phyloP scores from a whole-genome alignment of 1,139 yeast species.

The Yamadazyma atlantica region DNA sequence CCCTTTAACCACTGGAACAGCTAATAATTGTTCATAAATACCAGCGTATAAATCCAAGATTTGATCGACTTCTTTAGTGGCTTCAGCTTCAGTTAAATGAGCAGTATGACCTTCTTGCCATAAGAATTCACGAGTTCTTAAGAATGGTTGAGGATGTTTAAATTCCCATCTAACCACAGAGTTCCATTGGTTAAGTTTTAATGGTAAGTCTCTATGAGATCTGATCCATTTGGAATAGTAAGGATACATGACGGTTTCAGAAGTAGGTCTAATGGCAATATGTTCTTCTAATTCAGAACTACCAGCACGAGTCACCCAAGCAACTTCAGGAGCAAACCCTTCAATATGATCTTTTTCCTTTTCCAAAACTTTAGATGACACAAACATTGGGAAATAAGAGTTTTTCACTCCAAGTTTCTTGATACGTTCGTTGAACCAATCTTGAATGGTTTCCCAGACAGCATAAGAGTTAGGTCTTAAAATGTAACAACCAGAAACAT shows the following conservation, averaged over 20 bases:
- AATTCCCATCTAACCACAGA: slow-evolving; percentile 99
- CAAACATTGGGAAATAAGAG: slow-evolving; percentile 98
- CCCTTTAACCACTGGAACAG: slow-evolving; percentile 97
- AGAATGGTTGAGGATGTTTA: slow-evolving; percentile 98
- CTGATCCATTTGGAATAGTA: slow-evolving; percentile 99
- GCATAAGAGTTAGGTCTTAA: slow-evolving; percentile 94
- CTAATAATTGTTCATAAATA: slow-evolving; percentile 86
- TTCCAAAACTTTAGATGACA: slow-evolving; percentile 86
- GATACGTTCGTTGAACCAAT: slow-evolving; percentile 78
- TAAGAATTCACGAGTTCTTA: slow-evolving; percentile 97
- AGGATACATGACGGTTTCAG: slow-evolving; percentile 99
- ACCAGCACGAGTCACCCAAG: slow-evolving; percentile 99
- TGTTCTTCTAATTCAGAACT: slow-evolving; percentile 93
- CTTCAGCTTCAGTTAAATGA: slow-evolving; percentile 77
- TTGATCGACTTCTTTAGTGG: slow-evolving; percentile 79
- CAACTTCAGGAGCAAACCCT: slow-evolving; percentile 99
- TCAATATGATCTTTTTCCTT: slow-evolving; percentile 98
- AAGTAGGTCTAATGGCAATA: slow-evolving; percentile 98
- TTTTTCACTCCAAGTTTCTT: slow-evolving; percentile 89
- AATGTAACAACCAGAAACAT: slow-evolving; percentile 97
- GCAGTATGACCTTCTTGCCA: slow-evolving; percentile 99
- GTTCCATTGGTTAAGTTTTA: slow-evolving; percentile 98
- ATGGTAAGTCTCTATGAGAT: slow-evolving; percentile 96
- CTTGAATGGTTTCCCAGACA: slow-evolving; percentile 94
- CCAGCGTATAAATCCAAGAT: slow-evolving; percentile 85